Conservation (phyloP, 371 early-diverging fungal genomes). For the Rhizopus microsporus region DNA sequence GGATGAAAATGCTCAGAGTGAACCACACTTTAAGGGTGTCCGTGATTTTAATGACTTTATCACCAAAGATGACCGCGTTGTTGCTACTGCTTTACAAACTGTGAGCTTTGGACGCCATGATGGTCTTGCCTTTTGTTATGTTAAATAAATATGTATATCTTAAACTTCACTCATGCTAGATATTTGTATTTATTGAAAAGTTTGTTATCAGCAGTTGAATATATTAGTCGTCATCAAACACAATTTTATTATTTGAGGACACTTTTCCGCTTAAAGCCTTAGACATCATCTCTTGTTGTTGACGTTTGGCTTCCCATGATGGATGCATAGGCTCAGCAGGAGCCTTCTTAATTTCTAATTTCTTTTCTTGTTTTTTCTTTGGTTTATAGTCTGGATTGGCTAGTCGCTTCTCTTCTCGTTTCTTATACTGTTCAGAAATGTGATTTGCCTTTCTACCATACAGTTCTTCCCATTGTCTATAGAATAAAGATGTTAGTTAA, state of each 20-base stretch:
- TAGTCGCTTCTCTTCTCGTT: conserved; percentile 31
- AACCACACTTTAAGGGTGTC: background rate
- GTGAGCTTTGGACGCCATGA: conserved; percentile 4
- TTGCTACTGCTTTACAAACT: background rate
- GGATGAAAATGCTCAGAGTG: background rate
- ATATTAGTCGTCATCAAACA: conserved; percentile 35
- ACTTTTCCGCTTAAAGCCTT: conserved; percentile 45
- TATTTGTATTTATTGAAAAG: background rate
- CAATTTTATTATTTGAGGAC: conserved; percentile 40
- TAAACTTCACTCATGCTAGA: background rate
- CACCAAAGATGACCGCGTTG: conserved; percentile 4
- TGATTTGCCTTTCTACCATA: conserved; percentile 50
- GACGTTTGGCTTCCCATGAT: conserved; percentile 53
- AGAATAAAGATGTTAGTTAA: background rate
- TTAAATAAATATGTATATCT: background rate
- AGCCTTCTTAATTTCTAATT: conserved; percentile 3
- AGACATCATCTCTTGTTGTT: conserved; percentile 51
- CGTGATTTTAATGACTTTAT: conserved; percentile 7
- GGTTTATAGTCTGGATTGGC: conserved; percentile 28
- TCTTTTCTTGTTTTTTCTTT: conserved; percentile 22
- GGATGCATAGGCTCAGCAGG: conserved; percentile 40
- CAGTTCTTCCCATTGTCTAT: conserved; percentile 42
- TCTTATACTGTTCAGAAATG: conserved; percentile 24
- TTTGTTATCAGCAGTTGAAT: background rate
- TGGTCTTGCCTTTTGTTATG: background rate